A percentile compares a stretch with the other conserved stretches of the same genome.
Conservation (phyloP, 1,284 basidiomycete species). For the Neonothopanus nambi region DNA sequence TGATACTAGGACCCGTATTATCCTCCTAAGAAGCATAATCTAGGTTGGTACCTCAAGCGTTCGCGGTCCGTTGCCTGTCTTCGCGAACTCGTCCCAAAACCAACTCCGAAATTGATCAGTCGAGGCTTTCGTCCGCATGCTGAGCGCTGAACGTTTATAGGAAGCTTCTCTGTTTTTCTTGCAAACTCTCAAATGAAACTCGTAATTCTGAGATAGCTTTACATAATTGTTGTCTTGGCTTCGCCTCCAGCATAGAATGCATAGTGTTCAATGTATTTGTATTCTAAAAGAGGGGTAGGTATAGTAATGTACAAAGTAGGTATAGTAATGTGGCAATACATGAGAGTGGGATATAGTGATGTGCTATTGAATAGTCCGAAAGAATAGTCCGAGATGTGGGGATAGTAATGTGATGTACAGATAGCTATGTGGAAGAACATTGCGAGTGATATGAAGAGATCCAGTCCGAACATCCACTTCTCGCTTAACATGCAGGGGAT, state of each 20-base stretch:
- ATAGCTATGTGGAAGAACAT: background rate
- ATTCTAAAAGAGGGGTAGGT: background rate
- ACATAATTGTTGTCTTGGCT: too few relatives aligned
- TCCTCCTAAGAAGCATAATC: slow-evolving; percentile 35
- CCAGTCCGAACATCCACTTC: background rate
- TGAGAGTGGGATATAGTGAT: background rate
- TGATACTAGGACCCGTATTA: slow-evolving; percentile 35
- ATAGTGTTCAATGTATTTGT: too few relatives aligned
- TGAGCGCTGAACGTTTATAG: too few relatives aligned
- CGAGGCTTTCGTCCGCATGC: background rate
- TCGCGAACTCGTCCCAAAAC: slow-evolving; percentile 28
- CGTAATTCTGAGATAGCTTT: too few relatives aligned
- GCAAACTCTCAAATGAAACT: too few relatives aligned
- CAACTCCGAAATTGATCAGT: background rate
- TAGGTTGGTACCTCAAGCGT: slow-evolving; percentile 41
- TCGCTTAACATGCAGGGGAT: too few relatives aligned
- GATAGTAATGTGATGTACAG: background rate
- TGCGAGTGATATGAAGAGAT: background rate
- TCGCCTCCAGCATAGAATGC: too few relatives aligned
- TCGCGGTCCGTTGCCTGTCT: slow-evolving; percentile 38
- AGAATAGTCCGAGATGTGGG: too few relatives aligned
- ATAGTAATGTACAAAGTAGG: slow-evolving; percentile 9
- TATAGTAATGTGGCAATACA: background rate
- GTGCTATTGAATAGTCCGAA: slow-evolving; percentile 1
- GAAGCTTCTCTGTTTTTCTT: too few relatives aligned